Percentiles rank a stretch among this genome's conserved stretches.
These are phyloP conservation scores for Auriscalpium microsporum DNA, from an alignment of 768 basidiomycete species.

Conservation along the genomic window DNA sequence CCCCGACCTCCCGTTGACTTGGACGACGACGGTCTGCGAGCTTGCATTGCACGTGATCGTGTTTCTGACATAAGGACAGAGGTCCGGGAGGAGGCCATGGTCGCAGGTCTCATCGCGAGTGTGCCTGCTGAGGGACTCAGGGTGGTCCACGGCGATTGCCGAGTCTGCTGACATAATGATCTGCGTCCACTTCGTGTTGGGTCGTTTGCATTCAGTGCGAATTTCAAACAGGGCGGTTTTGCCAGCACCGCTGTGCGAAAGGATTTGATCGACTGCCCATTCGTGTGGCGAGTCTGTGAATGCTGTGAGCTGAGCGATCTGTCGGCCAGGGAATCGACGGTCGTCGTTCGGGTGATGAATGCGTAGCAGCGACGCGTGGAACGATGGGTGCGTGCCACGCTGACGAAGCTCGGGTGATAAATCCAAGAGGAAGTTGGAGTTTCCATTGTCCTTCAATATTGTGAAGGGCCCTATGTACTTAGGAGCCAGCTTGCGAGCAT, in stretches of 20 bases:
- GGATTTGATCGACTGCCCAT: not conserved
- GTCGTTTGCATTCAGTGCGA: no score
- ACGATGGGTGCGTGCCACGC: not conserved
- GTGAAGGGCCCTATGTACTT: conserved; percentile 32
- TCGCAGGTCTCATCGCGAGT: no score
- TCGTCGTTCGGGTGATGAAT: not conserved
- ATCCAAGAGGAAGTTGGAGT: not conserved
- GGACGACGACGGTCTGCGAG: no score
- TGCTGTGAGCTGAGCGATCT: not conserved
- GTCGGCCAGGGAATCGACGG: not conserved
- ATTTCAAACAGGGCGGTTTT: not conserved
- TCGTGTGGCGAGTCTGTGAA: not conserved
- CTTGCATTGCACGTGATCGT: no score
- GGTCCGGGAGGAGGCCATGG: no score
- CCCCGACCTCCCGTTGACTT: no score
- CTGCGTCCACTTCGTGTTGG: no score
- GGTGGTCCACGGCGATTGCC: no score
- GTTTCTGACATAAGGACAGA: no score
- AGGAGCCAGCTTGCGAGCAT: conserved; percentile 28
- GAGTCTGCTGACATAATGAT: no score
- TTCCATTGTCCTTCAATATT: conserved; percentile 12
- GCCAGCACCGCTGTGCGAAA: not conserved
- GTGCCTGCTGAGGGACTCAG: no score
- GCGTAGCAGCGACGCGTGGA: not conserved
- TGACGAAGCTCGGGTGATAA: not conserved